A percentile compares a stretch with the other conserved stretches of the same genome.
These are phyloP conservation scores for Cryphonectria japonica DNA, from an alignment of 2,329 filamentous ascomycete species.

Conservation along the genomic window DNA sequence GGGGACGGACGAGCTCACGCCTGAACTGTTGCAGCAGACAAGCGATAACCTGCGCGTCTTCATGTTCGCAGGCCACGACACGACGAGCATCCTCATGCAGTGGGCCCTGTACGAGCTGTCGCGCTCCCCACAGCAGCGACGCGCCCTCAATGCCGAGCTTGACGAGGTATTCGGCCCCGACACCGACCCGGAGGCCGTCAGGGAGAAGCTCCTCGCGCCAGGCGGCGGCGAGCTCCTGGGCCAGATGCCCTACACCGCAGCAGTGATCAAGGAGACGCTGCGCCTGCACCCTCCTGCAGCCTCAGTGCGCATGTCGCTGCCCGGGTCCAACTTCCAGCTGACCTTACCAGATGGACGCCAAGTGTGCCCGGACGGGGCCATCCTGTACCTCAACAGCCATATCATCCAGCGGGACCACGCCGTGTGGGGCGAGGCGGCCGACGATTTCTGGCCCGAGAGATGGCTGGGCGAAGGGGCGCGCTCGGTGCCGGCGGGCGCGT, in stretches of 20 bases:
- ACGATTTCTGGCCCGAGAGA: conserved; percentile 46
- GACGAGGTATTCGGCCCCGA: conserved; percentile 41
- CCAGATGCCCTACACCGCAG: conserved; percentile 35
- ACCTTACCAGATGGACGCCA: conserved; percentile 36
- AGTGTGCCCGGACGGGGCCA: conserved; percentile 39
- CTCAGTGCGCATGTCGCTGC: conserved; percentile 36
- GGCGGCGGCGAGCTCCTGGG: conserved; percentile 38
- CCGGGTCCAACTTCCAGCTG: conserved; percentile 37
- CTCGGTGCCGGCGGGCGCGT: conserved; percentile 45
- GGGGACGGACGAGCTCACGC: conserved; percentile 35
- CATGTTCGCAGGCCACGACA: conserved; percentile 48
- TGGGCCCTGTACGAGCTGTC: conserved; percentile 45
- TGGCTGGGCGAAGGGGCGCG: conserved; percentile 39
- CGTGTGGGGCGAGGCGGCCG: conserved; percentile 41
- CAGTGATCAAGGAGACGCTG: conserved; percentile 26
- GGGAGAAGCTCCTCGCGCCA: conserved; percentile 34
- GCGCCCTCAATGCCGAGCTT: conserved; percentile 41
- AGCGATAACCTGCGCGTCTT: conserved; percentile 45
- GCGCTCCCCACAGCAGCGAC: conserved; percentile 36
- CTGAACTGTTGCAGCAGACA: conserved; percentile 37
- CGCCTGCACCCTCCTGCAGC: conserved; percentile 35
- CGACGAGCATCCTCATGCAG: conserved; percentile 42
- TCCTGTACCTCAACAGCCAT: conserved; percentile 41
- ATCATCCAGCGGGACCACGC: conserved; percentile 42
- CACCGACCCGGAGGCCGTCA: conserved; percentile 34